Evolutionary conservation across 495 filamentous ascomycete genomes (phyloP).

Genomic region (Aspergillus indologenus): DNA sequence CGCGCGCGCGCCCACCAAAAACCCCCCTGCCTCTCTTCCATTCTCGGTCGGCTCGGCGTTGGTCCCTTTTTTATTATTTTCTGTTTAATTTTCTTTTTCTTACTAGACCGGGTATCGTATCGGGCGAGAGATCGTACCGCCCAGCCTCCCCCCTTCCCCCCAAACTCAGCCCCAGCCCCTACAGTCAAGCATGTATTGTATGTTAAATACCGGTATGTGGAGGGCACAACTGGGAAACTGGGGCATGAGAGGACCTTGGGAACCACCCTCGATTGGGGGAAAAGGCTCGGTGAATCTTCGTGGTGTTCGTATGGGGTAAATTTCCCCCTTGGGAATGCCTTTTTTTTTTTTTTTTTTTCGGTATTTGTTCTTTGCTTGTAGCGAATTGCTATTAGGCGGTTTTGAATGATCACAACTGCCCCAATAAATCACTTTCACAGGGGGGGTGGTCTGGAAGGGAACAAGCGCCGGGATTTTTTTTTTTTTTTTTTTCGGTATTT

Average conservation of each 20-base stretch:
- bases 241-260: too few relatives aligned
- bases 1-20: too few relatives aligned
- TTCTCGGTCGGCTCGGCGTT: background rate
- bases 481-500: background rate
- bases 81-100: conserved; percentile 1
- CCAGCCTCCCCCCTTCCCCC: background rate
- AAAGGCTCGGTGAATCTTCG: background rate
- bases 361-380: too few relatives aligned
- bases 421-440: too few relatives aligned
- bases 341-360: background rate
- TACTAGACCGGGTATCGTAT: too few relatives aligned
- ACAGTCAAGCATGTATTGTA: too few relatives aligned
- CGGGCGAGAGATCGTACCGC: background rate
- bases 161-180: background rate
- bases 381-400: too few relatives aligned
- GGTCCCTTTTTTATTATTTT: conserved; percentile 12
- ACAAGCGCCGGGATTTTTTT: too few relatives aligned
- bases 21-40: background rate
- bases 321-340: background rate
- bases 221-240: background rate
- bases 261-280: background rate
- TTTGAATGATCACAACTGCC: too few relatives aligned
- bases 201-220: too few relatives aligned
- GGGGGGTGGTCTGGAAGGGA: too few relatives aligned
- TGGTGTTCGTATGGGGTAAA: background rate